Percentiles rank a stretch among this genome's conserved stretches.
Conservation (phyloP, 306 rosid species). For the Trichosanthes cucumerina region DNA sequence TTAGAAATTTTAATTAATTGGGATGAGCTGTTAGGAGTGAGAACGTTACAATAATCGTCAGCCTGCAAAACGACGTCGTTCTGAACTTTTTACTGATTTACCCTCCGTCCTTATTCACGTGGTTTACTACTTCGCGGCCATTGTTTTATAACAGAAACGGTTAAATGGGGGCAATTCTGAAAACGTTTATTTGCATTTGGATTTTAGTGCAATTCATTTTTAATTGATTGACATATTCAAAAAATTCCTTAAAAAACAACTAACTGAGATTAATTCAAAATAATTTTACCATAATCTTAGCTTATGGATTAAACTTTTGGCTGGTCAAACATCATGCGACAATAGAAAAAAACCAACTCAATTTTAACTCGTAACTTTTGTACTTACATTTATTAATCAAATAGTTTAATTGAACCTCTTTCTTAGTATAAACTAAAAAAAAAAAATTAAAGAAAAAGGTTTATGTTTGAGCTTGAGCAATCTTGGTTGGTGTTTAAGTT, state of each 20-base stretch:
- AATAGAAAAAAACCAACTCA: neutral
- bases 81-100: neutral
- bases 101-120: neutral
- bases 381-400: neutral
- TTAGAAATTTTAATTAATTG: neutral
- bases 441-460: no score
- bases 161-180: neutral
- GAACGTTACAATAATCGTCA: no score
- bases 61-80: constrained; percentile 12
- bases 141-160: neutral
- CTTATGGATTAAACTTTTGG: neutral
- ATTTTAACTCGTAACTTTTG: neutral
- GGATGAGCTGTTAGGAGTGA: no score
- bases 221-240: neutral
- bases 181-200: neutral
- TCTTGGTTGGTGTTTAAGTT: no score
- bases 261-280: neutral
- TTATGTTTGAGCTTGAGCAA: no score
- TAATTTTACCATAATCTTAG: neutral
- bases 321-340: neutral
- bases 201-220: neutral
- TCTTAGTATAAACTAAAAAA: no score
- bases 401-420: neutral
- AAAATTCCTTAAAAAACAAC: neutral
- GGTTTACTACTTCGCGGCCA: neutral